Percentiles rank a stretch among this genome's conserved stretches.
phyloP scores from a whole-genome alignment of 176 grass and related monocot species.

The Aechmea fasciata region DNA sequence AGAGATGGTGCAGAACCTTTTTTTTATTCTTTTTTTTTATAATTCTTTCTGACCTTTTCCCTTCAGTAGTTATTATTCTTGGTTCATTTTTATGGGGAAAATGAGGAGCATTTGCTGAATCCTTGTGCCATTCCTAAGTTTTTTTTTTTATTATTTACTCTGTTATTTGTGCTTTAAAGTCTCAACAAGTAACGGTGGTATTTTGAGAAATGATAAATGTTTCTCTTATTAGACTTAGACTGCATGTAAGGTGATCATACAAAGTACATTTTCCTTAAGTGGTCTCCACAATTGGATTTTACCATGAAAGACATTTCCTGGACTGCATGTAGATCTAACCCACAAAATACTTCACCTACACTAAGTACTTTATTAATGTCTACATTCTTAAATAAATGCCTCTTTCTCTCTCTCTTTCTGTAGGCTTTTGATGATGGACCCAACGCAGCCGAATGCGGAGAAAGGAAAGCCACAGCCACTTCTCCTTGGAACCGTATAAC shows the following conservation, averaged over 20 bases:
- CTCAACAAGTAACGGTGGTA: background rate
- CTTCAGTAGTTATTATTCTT: too few relatives aligned
- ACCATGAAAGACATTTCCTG: background rate
- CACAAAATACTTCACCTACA: background rate
- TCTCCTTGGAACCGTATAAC: background rate
- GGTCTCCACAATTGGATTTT: background rate
- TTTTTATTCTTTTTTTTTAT: too few relatives aligned
- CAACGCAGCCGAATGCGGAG: background rate
- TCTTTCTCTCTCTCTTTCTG: background rate
- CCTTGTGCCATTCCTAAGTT: too few relatives aligned
- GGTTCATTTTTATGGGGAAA: too few relatives aligned
- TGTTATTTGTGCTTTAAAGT: background rate
- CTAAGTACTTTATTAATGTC: too few relatives aligned
- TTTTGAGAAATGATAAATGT: background rate
- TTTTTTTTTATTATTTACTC: too few relatives aligned
- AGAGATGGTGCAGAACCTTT: too few relatives aligned
- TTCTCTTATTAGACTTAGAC: background rate
- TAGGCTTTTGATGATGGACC: background rate
- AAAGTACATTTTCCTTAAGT: background rate
- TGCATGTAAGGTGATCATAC: background rate
- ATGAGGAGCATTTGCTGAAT: too few relatives aligned
- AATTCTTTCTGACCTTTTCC: too few relatives aligned
- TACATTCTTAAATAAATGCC: too few relatives aligned
- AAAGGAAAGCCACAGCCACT: background rate
- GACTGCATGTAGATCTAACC: background rate